These are phyloP conservation scores for Cryptococcus deneoformans DNA, from an alignment of 1,284 basidiomycete genomes.

Conservation along the genomic window DNA sequence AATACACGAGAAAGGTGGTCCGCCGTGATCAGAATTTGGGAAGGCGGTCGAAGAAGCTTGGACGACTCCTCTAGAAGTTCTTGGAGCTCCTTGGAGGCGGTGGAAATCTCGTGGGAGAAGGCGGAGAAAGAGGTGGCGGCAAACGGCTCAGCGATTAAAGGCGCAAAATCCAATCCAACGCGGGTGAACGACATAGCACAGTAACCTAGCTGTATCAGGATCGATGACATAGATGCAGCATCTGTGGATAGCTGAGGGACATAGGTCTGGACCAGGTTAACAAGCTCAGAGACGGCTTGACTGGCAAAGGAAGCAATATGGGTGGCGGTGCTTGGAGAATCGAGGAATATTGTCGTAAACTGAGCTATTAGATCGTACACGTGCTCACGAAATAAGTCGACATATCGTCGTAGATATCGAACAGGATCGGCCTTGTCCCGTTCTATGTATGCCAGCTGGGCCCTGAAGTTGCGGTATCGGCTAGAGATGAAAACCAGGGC, in stretches of 20 bases:
- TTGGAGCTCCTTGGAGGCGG: conserved; percentile 39
- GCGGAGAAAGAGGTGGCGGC: conserved; percentile 58
- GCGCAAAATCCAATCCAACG: conserved; percentile 82
- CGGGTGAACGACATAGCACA: conserved; percentile 86
- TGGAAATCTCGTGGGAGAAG: conserved; percentile 51
- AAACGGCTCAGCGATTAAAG: conserved; percentile 63
- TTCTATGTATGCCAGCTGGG: conserved; percentile 48
- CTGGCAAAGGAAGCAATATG: conserved; percentile 57
- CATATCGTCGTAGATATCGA: conserved; percentile 76
- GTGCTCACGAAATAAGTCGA: conserved; percentile 88
- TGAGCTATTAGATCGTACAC: conserved; percentile 89
- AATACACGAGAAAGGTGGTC: conserved; percentile 25
- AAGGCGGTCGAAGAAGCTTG: conserved; percentile 18
- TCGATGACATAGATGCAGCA: conserved; percentile 68
- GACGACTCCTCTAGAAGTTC: conserved; percentile 26
- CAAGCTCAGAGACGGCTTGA: conserved; percentile 57
- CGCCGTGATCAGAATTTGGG: conserved; percentile 37
- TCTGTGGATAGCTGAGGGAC: conserved; percentile 56
- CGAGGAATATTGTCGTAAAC: conserved; percentile 76
- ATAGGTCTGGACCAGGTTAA: conserved; percentile 49
- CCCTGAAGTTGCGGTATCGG: conserved; percentile 57
- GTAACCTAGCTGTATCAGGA: conserved; percentile 88
- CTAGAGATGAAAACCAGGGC: conserved; percentile 67
- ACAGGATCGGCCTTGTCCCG: conserved; percentile 62
- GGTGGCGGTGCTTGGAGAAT: conserved; percentile 5